phyloP scores from a whole-genome alignment of 2,329 filamentous ascomycete genomes.

The Aspergillus brunneoviolaceus region DNA sequence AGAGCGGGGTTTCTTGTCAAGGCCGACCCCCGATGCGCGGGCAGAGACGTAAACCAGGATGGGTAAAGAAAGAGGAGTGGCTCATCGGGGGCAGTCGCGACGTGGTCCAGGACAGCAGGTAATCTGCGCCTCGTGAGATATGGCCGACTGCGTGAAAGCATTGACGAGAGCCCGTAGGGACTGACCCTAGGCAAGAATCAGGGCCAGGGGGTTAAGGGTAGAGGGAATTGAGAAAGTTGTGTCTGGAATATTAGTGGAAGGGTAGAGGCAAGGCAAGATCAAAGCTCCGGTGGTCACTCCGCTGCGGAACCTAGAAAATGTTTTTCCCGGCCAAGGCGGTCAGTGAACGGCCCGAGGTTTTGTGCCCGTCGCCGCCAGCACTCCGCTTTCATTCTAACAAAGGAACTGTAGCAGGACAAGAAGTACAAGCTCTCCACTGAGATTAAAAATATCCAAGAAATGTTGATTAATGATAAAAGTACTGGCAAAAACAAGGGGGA shows the following conservation, averaged over 20 bases:
- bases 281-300: neutral
- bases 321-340: neutral
- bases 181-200: constrained; percentile 20
- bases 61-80: constrained; percentile 50
- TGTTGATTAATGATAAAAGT: no score
- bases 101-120: constrained; percentile 37
- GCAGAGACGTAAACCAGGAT: constrained; percentile 36
- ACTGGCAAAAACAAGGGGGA: no score
- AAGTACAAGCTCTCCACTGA: no score
- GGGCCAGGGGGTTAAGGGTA: neutral
- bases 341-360: neutral
- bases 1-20: constrained; percentile 4
- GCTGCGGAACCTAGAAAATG: neutral
- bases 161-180: constrained; percentile 26
- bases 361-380: neutral
- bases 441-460: no score
- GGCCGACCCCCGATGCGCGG: constrained; percentile 23
- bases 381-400: neutral
- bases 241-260: neutral
- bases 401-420: no score
- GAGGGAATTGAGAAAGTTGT: constrained; percentile 1
- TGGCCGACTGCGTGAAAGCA: constrained; percentile 46
- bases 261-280: neutral
- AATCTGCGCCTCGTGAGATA: constrained; percentile 42
- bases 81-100: constrained; percentile 40